Conservation (phyloP, 2,329 filamentous ascomycete genomes). For the Trichoderma hamatum region DNA sequence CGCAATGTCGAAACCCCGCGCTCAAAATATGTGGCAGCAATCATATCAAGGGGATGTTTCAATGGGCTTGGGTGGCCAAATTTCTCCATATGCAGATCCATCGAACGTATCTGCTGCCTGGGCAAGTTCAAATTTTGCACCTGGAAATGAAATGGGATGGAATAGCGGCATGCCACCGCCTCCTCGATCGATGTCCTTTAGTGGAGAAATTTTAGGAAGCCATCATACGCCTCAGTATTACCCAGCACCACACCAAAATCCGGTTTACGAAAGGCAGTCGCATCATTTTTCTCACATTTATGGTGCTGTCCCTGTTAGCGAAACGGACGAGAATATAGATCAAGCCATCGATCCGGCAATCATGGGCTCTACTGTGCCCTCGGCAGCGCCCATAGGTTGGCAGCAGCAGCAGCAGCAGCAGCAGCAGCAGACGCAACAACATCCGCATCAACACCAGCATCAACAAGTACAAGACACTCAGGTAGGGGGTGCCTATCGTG, state of each 20-base stretch:
- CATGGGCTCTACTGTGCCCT: slow-evolving; percentile 40
- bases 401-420: slow-evolving; percentile 37
- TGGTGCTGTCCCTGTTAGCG: slow-evolving; percentile 43
- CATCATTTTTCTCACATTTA: slow-evolving; percentile 50
- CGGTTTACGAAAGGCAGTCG: slow-evolving; percentile 49
- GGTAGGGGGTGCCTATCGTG: slow-evolving; percentile 34
- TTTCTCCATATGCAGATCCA: slow-evolving; percentile 53
- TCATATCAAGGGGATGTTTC: slow-evolving; percentile 55
- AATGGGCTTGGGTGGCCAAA: slow-evolving; percentile 48
- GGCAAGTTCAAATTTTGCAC: slow-evolving; percentile 45
- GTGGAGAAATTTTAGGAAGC: slow-evolving; percentile 45
- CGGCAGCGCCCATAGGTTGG: slow-evolving; percentile 49
- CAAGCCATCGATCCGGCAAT: slow-evolving; percentile 32
- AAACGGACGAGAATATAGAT: slow-evolving; percentile 37
- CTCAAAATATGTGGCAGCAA: slow-evolving; percentile 53
- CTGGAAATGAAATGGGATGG: slow-evolving; percentile 52
- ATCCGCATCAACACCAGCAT: slow-evolving; percentile 28
- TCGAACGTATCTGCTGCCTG: slow-evolving; percentile 47
- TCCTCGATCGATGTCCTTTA: slow-evolving; percentile 53
- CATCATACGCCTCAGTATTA: slow-evolving; percentile 46
- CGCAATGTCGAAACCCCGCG: slow-evolving; percentile 47
- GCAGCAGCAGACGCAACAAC: slow-evolving; percentile 4
- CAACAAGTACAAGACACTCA: slow-evolving; percentile 42
- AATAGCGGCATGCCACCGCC: slow-evolving; percentile 46
- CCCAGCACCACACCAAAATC: slow-evolving; percentile 45